Base-by-base conservation (phyloP, 148 eudicot genomes). In the Arbutus unedo region DNA sequence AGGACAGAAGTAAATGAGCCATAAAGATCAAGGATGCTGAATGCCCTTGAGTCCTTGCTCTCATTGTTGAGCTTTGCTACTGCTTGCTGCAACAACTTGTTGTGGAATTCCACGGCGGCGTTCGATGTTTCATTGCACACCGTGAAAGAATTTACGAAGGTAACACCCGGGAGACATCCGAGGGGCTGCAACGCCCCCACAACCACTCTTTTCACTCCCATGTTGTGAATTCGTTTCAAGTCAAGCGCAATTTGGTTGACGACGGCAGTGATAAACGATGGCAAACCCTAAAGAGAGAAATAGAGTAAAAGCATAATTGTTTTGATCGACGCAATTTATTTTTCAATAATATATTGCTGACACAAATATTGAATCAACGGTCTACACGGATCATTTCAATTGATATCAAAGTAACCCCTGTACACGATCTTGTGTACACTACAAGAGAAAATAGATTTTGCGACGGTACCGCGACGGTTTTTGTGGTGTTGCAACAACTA, bases 91-190 rank as follows among this genome's bases (percentile, higher is more conserved):
- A 92, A 71, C 48, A 92, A 82, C 13, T 53, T 70, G 82, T 92
- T 91, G 89, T 92, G 95, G 71, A 84, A 80, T 19, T 3, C 31
- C 18, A 82, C 89, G 4, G 86, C 86, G 2, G 49, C 9, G 81
- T 92, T 92, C 49, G 76, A 81, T 0, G 91, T 87, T 4, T 45
- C 21, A 56, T 92, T 88, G 87, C 95, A 92, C 55, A 83, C 84
- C 43, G 87, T 84, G 86, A 81, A 95, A 1, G 91, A 83, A 11
- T 78, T 83, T 38, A 11, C 1, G 0, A 3, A 18, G 10, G 96
- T 92, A 82, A 31, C 64, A 15, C 38, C 56, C 2, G 98, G 98
- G 53, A 91, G 85, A 82, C 98, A 93, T n/a, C 96, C 98, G 77
- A 93, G 71, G 13, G 98, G 98, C 67, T 90, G 87, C 19, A 95